Percentiles rank a stretch among this genome's conserved stretches.
These are phyloP conservation scores for Exophiala dermatitidis DNA, from an alignment of 2,329 filamentous ascomycete genomes.

Conservation along the genomic window DNA sequence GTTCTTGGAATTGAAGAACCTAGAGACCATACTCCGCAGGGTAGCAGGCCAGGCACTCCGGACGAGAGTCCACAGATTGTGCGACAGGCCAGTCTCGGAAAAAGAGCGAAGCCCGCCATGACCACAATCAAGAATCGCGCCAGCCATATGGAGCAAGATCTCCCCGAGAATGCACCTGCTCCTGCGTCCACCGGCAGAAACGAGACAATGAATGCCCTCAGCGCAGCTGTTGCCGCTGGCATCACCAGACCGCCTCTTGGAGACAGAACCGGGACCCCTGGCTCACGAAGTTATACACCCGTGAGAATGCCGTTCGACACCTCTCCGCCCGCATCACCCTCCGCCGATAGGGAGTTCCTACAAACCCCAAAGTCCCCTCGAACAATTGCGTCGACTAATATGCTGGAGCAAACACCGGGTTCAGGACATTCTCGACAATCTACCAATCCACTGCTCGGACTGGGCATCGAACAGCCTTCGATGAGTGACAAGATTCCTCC, in stretches of 20 bases:
- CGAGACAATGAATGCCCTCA: conserved; percentile 22
- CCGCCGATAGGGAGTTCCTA: conserved; percentile 18
- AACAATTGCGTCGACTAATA: conserved; percentile 15
- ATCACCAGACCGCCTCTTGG: conserved; percentile 6
- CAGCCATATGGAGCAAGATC: conserved; percentile 27
- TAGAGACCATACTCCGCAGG: conserved; percentile 5
- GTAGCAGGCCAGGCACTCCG: conserved; percentile 4
- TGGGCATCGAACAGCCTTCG: conserved; percentile 19
- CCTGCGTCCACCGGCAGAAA: conserved; percentile 10
- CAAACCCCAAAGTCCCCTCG: conserved; percentile 17
- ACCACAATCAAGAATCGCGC: conserved; percentile 32
- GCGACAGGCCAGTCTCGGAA: conserved; percentile 39
- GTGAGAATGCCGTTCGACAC: conserved; percentile 22
- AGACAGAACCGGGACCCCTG: conserved; percentile 5
- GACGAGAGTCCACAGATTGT: conserved; percentile 29
- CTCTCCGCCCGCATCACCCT: conserved; percentile 17
- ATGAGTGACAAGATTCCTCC: conserved; percentile 38
- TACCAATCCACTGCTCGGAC: conserved; percentile 20
- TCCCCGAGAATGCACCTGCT: conserved; percentile 7
- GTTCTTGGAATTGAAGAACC: conserved; percentile 16
- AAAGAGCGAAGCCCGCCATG: conserved; percentile 36
- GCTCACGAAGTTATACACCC: conserved; percentile 18
- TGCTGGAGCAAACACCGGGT: conserved; percentile 3
- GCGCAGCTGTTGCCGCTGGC: conserved; percentile 22
- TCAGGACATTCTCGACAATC: conserved; percentile 18